These are phyloP conservation scores for Gastrodia elata DNA, from an alignment of 106 monocot genomes.

Conservation along the genomic window DNA sequence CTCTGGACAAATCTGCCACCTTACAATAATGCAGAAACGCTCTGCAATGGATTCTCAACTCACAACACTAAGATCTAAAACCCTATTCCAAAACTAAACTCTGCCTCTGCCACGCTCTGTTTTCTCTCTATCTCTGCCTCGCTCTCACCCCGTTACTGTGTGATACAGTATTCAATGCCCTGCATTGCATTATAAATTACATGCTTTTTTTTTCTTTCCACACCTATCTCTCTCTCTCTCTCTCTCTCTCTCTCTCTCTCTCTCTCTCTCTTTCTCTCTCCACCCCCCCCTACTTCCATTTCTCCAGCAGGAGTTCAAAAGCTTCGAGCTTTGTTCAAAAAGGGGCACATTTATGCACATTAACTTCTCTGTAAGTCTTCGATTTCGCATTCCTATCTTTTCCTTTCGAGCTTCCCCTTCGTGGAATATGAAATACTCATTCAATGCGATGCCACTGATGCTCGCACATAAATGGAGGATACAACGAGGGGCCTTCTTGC, in stretches of 20 bases:
- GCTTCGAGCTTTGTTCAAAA: background rate
- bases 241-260: background rate
- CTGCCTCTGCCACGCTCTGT: too few species aligned
- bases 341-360: slow-evolving; percentile 5
- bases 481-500: background rate
- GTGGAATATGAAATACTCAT: background rate
- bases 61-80: slow-evolving; percentile 10
- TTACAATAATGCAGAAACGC: slow-evolving; percentile 16
- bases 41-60: background rate
- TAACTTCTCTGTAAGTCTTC: slow-evolving; percentile 20
- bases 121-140: background rate
- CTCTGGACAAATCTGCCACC: slow-evolving; percentile 18
- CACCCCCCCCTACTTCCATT: too few species aligned
- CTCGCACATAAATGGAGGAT: background rate
- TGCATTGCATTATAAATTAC: background rate
- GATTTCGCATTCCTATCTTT: background rate
- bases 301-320: too few species aligned
- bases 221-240: background rate
- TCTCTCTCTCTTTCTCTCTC: background rate
- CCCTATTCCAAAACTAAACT: background rate
- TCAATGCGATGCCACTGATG: slow-evolving; percentile 1
- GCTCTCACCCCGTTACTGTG: too few species aligned
- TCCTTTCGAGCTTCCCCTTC: background rate
- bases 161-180: background rate
- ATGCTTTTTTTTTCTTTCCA: background rate